These are phyloP conservation scores for Gymnopus androsaceus DNA, from an alignment of 1,284 basidiomycete species.

Conservation along the genomic window DNA sequence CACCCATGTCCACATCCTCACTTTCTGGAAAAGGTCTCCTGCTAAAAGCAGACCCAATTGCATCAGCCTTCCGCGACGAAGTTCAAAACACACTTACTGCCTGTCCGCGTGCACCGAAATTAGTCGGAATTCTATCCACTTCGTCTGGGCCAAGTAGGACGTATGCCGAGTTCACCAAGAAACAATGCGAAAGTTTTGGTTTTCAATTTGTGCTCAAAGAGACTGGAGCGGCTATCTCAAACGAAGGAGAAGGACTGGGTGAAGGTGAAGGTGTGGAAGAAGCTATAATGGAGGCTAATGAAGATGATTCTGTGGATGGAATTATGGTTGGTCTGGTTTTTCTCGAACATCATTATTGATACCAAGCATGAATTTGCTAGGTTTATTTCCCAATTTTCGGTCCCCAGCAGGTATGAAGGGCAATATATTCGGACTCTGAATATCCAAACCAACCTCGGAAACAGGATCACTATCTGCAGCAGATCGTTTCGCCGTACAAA, in stretches of 20 bases:
- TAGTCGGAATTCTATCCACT: conserved; percentile 93
- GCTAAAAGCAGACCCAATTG: conserved; percentile 74
- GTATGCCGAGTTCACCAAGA: conserved; percentile 93
- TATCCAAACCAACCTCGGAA: not conserved
- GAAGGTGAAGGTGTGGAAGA: conserved; percentile 81
- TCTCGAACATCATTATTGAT: conserved; percentile 9
- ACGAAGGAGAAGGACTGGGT: conserved; percentile 45
- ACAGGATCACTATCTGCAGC: conserved; percentile 95
- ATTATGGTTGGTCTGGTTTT: conserved; percentile 76
- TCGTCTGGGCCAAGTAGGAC: conserved; percentile 83
- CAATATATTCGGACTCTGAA: not conserved
- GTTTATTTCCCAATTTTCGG: conserved; percentile 95
- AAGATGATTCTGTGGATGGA: conserved; percentile 84
- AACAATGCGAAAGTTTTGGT: conserved; percentile 87
- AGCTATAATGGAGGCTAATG: conserved; percentile 93
- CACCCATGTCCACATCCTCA: not conserved
- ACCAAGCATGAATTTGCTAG: conserved; percentile 37
- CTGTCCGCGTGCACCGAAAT: conserved; percentile 54
- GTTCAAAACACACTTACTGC: conserved; percentile 52
- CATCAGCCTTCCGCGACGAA: conserved; percentile 68
- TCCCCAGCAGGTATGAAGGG: conserved; percentile 66
- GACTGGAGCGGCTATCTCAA: conserved; percentile 65
- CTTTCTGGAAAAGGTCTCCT: conserved; percentile 66
- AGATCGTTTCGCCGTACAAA: conserved; percentile 93
- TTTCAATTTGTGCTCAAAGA: conserved; percentile 82